A percentile compares a stretch with the other conserved stretches of the same genome.
Conservation (phyloP, 768 basidiomycete species). For the Termitomyces sp. region DNA sequence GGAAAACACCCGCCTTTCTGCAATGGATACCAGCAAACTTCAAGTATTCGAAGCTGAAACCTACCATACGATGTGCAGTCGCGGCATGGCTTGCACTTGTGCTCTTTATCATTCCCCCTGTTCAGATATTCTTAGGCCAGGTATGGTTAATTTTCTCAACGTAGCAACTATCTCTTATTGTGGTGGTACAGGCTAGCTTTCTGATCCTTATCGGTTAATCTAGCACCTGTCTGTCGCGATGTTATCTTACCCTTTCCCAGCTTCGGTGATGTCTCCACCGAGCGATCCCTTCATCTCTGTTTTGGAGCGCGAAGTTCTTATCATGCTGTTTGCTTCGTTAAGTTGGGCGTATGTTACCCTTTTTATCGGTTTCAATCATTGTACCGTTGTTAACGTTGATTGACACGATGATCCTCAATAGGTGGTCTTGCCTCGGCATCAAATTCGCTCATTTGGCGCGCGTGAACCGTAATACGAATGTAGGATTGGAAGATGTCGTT, state of each 20-base stretch:
- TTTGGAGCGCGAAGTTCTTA: slow-evolving; percentile 59
- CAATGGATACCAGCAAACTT: slow-evolving; percentile 59
- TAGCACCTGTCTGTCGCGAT: not conserved
- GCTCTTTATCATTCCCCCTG: slow-evolving; percentile 52
- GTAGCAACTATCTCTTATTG: not conserved
- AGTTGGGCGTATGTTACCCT: slow-evolving; percentile 58
- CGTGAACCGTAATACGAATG: slow-evolving; percentile 33
- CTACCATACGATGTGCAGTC: slow-evolving; percentile 58
- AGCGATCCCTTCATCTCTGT: slow-evolving; percentile 65
- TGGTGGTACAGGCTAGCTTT: slow-evolving; percentile 49
- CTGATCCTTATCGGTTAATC: slow-evolving; percentile 56
- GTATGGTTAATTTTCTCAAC: slow-evolving; percentile 28
- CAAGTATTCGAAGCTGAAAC: slow-evolving; percentile 58
- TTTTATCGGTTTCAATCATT: not conserved
- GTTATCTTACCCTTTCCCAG: slow-evolving; percentile 27
- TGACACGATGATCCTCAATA: slow-evolving; percentile 19
- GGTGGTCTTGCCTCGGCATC: slow-evolving; percentile 68
- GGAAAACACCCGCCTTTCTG: slow-evolving; percentile 28
- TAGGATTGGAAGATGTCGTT: slow-evolving; percentile 34
- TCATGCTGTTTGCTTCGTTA: slow-evolving; percentile 42
- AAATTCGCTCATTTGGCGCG: slow-evolving; percentile 59
- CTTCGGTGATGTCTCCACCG: slow-evolving; percentile 64
- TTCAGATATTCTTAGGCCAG: slow-evolving; percentile 52
- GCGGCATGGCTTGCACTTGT: slow-evolving; percentile 60
- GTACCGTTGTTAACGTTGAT: no score